Evolutionary conservation across 2,329 filamentous ascomycete genomes (phyloP), one percentile per base, ranked within the genome.

Genomic region (Simplicillium sp.): DNA sequence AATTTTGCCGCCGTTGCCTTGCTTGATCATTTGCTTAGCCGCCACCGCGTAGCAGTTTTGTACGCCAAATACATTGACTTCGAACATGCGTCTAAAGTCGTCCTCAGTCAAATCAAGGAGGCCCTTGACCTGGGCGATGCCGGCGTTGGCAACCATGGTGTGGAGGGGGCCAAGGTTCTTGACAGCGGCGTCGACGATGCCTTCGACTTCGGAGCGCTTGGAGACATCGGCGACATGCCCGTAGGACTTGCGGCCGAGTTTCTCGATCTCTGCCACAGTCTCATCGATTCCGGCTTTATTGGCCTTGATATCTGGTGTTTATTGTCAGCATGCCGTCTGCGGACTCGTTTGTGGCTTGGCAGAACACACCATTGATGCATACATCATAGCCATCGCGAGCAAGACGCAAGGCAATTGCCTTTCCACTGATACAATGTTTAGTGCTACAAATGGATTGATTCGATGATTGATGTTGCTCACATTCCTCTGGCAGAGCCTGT

Each of bases 311-410:
- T 33, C 31, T 33, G 31, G 6, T 6, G 6, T n/a, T 33, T 5
- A 6, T 33, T 13, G 31, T 33, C 12, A 33, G 31, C 31, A 7
- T n/a, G 5, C 31, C 7, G 31, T 33, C 12, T 5, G 12, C 31
- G 12, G 12, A 13, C 4, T 33, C 12, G 9, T 6, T n/a, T 25
- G 20, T 25, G 20, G 20, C 20, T 25, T 9, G 5, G 20, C 20
- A 25, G 20, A 33, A 7, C 31, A 7, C 15, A 33, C 31, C 31
- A 11, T 33, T 33, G 47, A 84, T 63, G 51, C 76, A 80, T 38
- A 85, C 64, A 48, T 77, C 67, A 59, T 83, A 84, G 40, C 80
- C 80, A 46, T 84, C 80, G 16, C 66, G 59, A 6, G 79, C 79
- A 13, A 84, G 67, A 3, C 80, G 75, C 7, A 80, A 59, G 14